phyloP scores from a whole-genome alignment of 345 rosid genomes.

The Gossypium arboreum region DNA sequence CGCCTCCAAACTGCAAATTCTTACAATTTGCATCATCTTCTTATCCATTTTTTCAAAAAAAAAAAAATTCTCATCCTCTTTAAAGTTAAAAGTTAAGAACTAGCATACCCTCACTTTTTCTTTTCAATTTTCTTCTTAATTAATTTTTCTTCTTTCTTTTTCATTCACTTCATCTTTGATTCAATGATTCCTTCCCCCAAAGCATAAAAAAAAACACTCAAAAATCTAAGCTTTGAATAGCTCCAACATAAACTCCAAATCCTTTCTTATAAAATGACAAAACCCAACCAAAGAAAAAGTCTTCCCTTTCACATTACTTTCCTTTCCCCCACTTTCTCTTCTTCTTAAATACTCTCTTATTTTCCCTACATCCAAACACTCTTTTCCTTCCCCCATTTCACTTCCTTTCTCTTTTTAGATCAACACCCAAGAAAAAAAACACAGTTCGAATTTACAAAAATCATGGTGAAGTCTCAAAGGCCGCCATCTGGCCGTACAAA shows the following conservation, averaged over 20 bases:
- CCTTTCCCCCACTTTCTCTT: neutral
- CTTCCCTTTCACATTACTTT: neutral
- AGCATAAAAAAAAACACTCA: neutral
- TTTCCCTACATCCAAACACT: neutral
- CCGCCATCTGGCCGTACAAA: conserved; percentile 64
- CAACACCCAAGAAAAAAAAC: neutral
- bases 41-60: no score
- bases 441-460: neutral
- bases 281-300: neutral
- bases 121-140: neutral
- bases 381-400: neutral
- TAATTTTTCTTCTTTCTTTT: neutral
- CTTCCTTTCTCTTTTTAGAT: conserved; percentile 1
- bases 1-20: no score
- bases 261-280: neutral
- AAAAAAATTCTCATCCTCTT: no score
- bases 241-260: neutral
- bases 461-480: conserved; percentile 31
- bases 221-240: neutral
- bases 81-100: no score
- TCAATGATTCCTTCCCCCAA: neutral
- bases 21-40: no score
- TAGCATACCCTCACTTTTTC: neutral
- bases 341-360: neutral
- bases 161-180: no score